phyloP scores from a whole-genome alignment of 2,329 filamentous ascomycete species.

The Nemania sp. region DNA sequence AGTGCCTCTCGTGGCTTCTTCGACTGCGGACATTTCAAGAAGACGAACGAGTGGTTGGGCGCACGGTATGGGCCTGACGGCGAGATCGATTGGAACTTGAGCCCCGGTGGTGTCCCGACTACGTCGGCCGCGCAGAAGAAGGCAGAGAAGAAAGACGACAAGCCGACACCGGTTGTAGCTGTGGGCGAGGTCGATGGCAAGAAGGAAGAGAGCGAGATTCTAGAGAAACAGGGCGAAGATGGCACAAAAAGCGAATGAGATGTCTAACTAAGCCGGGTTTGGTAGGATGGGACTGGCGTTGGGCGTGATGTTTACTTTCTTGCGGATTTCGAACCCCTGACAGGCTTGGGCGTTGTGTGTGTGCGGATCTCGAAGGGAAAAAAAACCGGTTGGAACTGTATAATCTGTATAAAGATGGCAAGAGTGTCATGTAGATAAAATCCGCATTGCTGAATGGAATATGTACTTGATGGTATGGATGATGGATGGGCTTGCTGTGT shows the following conservation, averaged over 20 bases:
- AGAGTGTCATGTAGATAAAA: neutral
- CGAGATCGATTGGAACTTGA: conserved; percentile 85
- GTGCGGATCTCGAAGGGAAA: neutral
- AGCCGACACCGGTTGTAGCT: conserved; percentile 41
- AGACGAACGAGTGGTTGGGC: conserved; percentile 86
- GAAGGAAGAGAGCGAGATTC: conserved; percentile 47
- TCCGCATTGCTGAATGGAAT: neutral
- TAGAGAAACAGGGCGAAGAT: conserved; percentile 49
- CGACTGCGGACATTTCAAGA: conserved; percentile 83
- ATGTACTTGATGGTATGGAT: neutral
- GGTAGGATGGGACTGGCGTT: conserved; percentile 1
- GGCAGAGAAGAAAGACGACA: conserved; percentile 39
- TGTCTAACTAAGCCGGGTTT: neutral
- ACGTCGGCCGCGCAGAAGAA: conserved; percentile 39
- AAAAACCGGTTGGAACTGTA: neutral
- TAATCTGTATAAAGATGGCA: neutral
- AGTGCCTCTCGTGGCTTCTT: conserved; percentile 87
- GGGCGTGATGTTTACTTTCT: neutral
- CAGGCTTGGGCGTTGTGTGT: neutral
- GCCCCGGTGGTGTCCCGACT: conserved; percentile 50
- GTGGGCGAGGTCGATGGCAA: conserved; percentile 44
- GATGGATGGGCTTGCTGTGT: neutral
- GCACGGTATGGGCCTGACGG: conserved; percentile 81
- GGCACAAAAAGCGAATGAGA: conserved; percentile 20
- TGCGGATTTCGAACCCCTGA: neutral